Percentiles rank a stretch among this genome's conserved stretches.
phyloP scores from a whole-genome alignment of 169 alveolate genomes.

The Plasmodium yoelii region DNA sequence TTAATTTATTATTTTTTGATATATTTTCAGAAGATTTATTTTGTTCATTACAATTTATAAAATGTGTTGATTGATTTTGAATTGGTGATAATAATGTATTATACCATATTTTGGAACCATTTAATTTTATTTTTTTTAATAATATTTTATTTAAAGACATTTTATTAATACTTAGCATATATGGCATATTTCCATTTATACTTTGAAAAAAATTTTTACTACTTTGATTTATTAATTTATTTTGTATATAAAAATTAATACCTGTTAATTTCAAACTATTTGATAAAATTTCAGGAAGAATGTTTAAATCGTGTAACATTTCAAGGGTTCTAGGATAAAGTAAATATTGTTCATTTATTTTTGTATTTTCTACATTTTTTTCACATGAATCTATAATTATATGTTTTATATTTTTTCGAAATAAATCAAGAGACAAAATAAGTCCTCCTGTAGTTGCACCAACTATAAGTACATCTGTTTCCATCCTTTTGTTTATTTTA shows the following conservation, averaged over 20 bases:
- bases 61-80: too few relatives aligned
- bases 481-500: background rate
- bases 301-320: conserved; percentile 24
- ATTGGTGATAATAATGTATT: conserved; percentile 9
- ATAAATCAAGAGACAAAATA: conserved; percentile 16
- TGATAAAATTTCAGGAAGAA: conserved; percentile 19
- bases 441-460: conserved; percentile 45
- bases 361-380: background rate
- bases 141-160: conserved; percentile 22
- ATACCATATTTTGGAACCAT: background rate
- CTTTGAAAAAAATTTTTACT: conserved; percentile 40
- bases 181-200: conserved; percentile 20
- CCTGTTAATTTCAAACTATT: conserved; percentile 45
- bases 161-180: conserved; percentile 49
- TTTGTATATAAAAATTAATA: conserved; percentile 25
- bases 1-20: background rate
- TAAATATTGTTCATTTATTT: conserved; percentile 36
- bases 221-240: conserved; percentile 27
- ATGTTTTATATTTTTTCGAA: conserved; percentile 35
- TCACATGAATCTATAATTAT: conserved; percentile 23
- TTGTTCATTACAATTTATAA: background rate
- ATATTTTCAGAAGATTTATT: background rate
- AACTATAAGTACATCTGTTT: conserved; percentile 48
- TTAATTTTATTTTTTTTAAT: background rate
- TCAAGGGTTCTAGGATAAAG: conserved; percentile 53